Base-by-base conservation (phyloP, 2,329 filamentous ascomycete species). In the Geoglossum cookeanum region DNA sequence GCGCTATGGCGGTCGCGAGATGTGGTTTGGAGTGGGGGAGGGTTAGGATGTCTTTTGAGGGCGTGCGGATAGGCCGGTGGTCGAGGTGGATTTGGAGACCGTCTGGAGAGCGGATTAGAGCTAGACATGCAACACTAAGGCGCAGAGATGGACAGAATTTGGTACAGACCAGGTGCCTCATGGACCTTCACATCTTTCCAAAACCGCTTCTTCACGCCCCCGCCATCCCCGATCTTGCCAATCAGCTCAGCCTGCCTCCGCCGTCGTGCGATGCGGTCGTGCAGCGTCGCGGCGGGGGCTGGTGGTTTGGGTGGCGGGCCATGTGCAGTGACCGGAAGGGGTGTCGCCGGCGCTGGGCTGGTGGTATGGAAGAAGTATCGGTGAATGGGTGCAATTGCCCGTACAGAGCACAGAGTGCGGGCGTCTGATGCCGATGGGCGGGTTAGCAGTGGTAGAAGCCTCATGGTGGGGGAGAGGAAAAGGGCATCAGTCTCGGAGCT, bases 141-240 rank as follows among this genome's bases (percentile, higher is more conserved):
- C n/a, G 17, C 15, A 13, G 9, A 17, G 42, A 22, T 42, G 30
- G 27, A 51, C 17, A 22, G 48, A 35, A 52, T 17, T 56, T 52
- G 8, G 48, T 59, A 62, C 70, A 58, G 72, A 85, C 84, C 83
- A 61, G 82, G 73, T 8, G 77, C 76, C 65, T 85, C 79, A 62
- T 78, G 75, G 42, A 96, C 81, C 60, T 76, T 69, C 1, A 92
- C 87, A 66, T 92, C 79, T 69, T 85, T 87, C 91, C 91, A 97
- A 73, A 96, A 96, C 56, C 90, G 39, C 39, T 42, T 78, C 72
- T 82, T 86, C 65, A 75, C 76, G 8, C 29, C 44, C 33, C 22
- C 55, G 53, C 15, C n/a, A 33, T 48, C 30, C 27, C 65, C 83
- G 75, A 58, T 78, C 65, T 39, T 68, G 72, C 17, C 68, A 59